Base-by-base conservation (phyloP, 2,329 filamentous ascomycete genomes). In the Aspergillus aculeatinus region DNA sequence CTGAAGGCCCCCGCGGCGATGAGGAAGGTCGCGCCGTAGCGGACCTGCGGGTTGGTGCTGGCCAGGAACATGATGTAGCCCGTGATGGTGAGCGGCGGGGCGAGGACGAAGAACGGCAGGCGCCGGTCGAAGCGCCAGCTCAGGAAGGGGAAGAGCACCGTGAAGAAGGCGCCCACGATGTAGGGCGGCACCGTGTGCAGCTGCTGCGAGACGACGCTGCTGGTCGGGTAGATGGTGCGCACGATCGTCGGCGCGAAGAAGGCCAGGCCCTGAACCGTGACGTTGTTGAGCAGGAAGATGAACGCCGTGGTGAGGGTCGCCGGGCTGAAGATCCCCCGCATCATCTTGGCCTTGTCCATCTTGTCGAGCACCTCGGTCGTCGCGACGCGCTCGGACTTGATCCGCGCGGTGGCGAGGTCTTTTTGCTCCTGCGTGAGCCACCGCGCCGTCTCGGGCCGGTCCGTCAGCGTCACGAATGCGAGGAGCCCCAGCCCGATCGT, bases 181-280 rank as follows among this genome's bases (percentile, higher is more conserved):
- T 91, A 91, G 0, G 88, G 88, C 0, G 89, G 89, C 0, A 90
- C 89, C 0, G 88, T 90, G 63, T 84, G 84, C 0, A 91, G 82
- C 72, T 91, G 89, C 69, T 90, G 85, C 1, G 81, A 82, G 14
- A 91, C 78, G 2, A 85, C 81, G 14, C 77, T 79, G 57, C 78
- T 77, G 1, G 81, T 68, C 0, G 86, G 85, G 67, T 90, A 91
- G 65, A 91, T 90, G 5, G 84, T 89, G 48, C 76, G 75, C 48
- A 91, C 86, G 62, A 92, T 90, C 0, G 88, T 91, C 0, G 89
- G 89, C 0, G 82, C 77, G 73, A 90, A 90, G 79, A 90, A 89
- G 1, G 85, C 85, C 4, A 91, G 78, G 3, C 88, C 87, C 69
- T 90, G 87, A 2, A 90, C 87, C 0, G 88, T 90, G 69, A 91